Evolutionary conservation across 2,329 filamentous ascomycete genomes (phyloP), one percentile per base, ranked within the genome.

Genomic region (Cordyceps militaris): DNA sequence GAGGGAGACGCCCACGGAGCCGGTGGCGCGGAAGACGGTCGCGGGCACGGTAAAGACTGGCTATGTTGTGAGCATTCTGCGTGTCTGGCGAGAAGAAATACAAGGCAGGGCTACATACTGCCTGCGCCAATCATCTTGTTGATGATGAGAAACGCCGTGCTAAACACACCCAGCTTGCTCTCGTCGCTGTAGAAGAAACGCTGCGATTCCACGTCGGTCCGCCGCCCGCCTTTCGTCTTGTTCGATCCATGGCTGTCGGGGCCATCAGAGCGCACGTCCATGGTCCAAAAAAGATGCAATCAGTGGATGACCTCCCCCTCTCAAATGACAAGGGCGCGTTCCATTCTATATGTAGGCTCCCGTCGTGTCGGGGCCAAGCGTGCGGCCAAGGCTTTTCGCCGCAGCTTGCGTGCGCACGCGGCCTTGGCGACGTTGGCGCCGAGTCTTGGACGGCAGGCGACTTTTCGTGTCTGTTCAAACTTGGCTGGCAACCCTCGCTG

Each of bases 61-160:
- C 44, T 3, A 34, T 9, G 21, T 28, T 14, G 47, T 51, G 16
- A 57, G 47, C 21, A 19, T 51, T 13, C 23, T 1, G 14, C 13
- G 13, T 28, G 2, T n/a, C n/a, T n/a, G n/a, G n/a, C n/a, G 19
- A 47, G 5, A n/a, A 19, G 23, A 13, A 23, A 6, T 21, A 24
- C 2, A 16, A 16, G 14, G 14, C 11, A n/a, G 34, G 6, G 13
- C 50, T 14, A 70, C 77, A 65, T 66, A 81, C 79, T 81, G 63
- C 79, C 80, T 2, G 80, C 81, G 11, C 80, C 79, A 40, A 83
- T 81, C 78, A 83, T 82, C 64, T 81, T 81, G 59, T 83, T 83
- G 19, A 82, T 61, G 40, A 83, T 82, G 40, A 83, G 61, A 56
- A 82, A 82, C 0, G 79, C 75, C 6, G 79, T 75, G 3, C 79